Evolutionary conservation across 148 eudicot species (phyloP).

Genomic region (Fagopyrum homotropicum): DNA sequence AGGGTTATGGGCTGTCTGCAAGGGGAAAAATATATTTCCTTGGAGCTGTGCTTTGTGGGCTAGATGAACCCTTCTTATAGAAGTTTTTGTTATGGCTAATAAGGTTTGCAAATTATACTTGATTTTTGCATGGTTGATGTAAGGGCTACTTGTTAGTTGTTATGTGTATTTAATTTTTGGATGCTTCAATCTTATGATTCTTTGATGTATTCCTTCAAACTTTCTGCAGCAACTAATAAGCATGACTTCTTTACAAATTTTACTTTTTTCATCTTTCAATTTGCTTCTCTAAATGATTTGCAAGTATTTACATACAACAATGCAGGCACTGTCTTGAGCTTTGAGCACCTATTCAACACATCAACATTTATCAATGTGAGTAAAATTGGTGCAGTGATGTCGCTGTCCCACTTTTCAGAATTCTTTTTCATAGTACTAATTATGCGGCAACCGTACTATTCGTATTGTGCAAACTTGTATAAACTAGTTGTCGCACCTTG

Average conservation of each 20-base stretch:
- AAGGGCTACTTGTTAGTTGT: background rate
- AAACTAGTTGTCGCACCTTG: background rate
- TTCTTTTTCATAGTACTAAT: too few relatives aligned
- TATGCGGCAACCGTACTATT: background rate
- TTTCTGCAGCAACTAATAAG: background rate
- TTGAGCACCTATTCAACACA: slow-evolving; percentile 1
- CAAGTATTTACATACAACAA: background rate
- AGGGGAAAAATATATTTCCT: background rate
- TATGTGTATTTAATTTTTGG: background rate
- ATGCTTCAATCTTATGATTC: background rate
- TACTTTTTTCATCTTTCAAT: background rate
- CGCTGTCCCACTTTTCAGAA: background rate
- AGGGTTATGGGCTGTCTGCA: background rate
- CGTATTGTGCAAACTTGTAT: background rate
- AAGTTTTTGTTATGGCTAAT: background rate
- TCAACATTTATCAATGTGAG: slow-evolving; percentile 3
- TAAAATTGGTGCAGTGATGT: background rate
- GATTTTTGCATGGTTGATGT: background rate
- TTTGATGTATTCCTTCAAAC: background rate
- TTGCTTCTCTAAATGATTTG: background rate
- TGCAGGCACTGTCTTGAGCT: background rate
- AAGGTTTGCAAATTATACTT: background rate
- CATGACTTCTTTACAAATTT: background rate
- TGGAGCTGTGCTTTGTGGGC: background rate
- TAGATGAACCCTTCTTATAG: background rate